These are phyloP conservation scores for Russula ochroleuca DNA, from an alignment of 768 basidiomycete species.

Conservation along the genomic window DNA sequence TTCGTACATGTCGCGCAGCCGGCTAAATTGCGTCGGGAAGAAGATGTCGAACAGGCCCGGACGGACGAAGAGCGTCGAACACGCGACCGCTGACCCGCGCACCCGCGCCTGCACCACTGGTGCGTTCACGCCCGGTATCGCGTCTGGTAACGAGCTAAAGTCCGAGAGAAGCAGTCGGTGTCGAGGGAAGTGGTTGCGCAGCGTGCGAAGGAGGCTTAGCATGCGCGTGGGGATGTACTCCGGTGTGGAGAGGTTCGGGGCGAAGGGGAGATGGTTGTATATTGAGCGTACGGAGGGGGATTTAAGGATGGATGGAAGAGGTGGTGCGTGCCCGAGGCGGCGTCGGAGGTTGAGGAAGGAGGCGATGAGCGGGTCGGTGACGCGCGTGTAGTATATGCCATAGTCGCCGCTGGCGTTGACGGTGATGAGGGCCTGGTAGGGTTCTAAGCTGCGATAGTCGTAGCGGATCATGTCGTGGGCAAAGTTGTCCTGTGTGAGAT, in stretches of 20 bases:
- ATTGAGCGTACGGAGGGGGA: constrained; percentile 56
- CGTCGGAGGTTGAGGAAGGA: constrained; percentile 71
- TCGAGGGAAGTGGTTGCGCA: constrained; percentile 80
- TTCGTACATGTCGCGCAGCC: constrained; percentile 87
- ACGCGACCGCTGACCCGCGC: constrained; percentile 80
- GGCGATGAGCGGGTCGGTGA: constrained; percentile 79
- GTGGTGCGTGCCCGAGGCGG: constrained; percentile 52
- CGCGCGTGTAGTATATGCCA: constrained; percentile 71
- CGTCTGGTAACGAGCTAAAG: constrained; percentile 83
- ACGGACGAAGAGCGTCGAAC: constrained; percentile 83
- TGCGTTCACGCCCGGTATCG: constrained; percentile 68
- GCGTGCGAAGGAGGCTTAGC: constrained; percentile 73
- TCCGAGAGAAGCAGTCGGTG: constrained; percentile 95
- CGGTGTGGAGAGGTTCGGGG: constrained; percentile 79
- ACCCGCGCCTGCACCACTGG: constrained; percentile 96
- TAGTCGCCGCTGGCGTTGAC: constrained; percentile 81
- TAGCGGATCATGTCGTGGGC: constrained; percentile 95
- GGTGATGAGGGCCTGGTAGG: constrained; percentile 78
- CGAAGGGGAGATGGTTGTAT: constrained; percentile 76
- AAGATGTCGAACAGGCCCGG: constrained; percentile 99
- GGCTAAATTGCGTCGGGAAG: constrained; percentile 90
- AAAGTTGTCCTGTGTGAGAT: constrained; percentile 74
- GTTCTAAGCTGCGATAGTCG: constrained; percentile 69
- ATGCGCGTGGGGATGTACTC: constrained; percentile 94
- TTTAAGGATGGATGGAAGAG: constrained; percentile 53